Conservation (phyloP, 768 basidiomycete species). For the Boletus rufocinnamomeus region DNA sequence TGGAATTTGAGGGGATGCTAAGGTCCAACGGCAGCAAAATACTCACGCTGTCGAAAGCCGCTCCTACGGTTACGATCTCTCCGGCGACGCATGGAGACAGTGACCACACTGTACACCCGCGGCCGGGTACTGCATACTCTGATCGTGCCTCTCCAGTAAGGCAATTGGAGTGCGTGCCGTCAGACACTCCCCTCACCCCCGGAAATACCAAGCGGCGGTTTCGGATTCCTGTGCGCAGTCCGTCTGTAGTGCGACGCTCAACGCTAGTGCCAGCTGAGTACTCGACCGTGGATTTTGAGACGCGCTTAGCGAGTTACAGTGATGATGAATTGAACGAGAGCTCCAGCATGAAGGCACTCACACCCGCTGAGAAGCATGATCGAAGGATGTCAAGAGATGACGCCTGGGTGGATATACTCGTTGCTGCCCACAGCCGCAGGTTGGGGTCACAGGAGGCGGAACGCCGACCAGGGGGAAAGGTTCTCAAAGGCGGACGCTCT, state of each 20-base stretch:
- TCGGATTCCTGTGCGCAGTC: constrained; percentile 60
- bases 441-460: constrained; percentile 59
- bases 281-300: constrained; percentile 81
- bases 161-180: constrained; percentile 29
- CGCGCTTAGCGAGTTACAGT: constrained; percentile 66
- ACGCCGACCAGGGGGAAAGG: constrained; percentile 28
- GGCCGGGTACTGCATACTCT: constrained; percentile 27
- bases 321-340: constrained; percentile 48
- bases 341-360: constrained; percentile 38
- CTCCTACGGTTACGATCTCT: constrained; percentile 28
- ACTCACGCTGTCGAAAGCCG: constrained; percentile 32
- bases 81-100: constrained; percentile 30
- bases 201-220: constrained; percentile 49
- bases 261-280: constrained; percentile 71
- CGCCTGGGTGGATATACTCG: constrained; percentile 87
- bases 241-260: constrained; percentile 48
- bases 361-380: constrained; percentile 45
- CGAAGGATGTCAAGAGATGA: constrained; percentile 58
- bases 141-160: constrained; percentile 18
- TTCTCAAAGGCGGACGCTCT: constrained; percentile 39
- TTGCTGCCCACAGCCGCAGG: constrained; percentile 55
- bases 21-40: constrained; percentile 53
- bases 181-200: constrained; percentile 33
- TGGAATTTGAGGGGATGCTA: constrained; percentile 79
- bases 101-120: constrained; percentile 30